These are phyloP conservation scores for Magnolia kwangsiensis DNA, from an alignment of 164 flowering plant species.

Conservation along the genomic window DNA sequence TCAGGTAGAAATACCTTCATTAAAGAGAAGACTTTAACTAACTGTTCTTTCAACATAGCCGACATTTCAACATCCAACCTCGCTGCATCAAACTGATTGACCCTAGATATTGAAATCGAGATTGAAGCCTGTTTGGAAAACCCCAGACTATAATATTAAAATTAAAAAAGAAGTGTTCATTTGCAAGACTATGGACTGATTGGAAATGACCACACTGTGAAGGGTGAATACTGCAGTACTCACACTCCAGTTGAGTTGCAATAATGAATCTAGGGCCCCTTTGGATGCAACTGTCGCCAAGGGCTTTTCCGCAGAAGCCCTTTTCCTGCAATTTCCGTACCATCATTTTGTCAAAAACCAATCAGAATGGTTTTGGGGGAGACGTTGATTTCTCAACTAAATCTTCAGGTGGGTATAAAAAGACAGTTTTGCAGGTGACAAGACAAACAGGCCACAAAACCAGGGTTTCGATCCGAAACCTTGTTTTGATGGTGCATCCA, in stretches of 20 bases:
- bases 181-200: not conserved
- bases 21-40: slow-evolving; percentile 87
- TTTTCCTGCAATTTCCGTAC: no score
- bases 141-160: not conserved
- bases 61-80: slow-evolving; percentile 95
- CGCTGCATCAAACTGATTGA: slow-evolving; percentile 92
- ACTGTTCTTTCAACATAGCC: slow-evolving; percentile 95
- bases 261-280: no score
- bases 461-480: no score
- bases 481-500: not conserved
- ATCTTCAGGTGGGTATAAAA: no score
- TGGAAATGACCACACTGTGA: not conserved
- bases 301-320: no score
- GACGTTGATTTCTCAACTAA: no score
- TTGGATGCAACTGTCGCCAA: no score
- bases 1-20: slow-evolving; percentile 60
- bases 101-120: slow-evolving; percentile 79
- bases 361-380: no score
- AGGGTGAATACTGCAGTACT: not conserved
- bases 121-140: slow-evolving; percentile 36
- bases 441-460: no score
- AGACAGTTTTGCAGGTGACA: no score
- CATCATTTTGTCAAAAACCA: no score
- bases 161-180: not conserved
- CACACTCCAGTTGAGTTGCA: no score